Conservation (phyloP, 2,329 filamentous ascomycete genomes). For the Juglanconis oblonga region DNA sequence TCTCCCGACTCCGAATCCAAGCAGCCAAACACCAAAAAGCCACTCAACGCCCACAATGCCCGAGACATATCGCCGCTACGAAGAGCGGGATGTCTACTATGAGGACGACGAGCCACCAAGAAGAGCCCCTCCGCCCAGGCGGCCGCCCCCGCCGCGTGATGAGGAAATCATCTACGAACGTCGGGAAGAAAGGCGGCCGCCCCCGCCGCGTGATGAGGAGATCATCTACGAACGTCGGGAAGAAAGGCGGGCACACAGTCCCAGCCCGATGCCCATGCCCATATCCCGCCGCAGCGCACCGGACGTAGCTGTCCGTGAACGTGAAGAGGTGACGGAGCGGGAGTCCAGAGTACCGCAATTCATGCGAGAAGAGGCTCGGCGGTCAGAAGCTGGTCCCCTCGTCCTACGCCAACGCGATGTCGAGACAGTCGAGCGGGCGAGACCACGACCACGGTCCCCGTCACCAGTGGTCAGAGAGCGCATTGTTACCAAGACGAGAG, state of each 20-base stretch:
- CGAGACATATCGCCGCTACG: constrained; percentile 31
- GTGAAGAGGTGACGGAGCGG: constrained; percentile 38
- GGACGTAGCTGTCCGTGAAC: constrained; percentile 40
- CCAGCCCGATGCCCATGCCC: constrained; percentile 11
- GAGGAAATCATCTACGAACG: constrained; percentile 18
- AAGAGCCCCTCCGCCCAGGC: constrained; percentile 11
- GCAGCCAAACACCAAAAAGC: background rate
- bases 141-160: constrained; percentile 21
- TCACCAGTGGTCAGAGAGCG: constrained; percentile 41
- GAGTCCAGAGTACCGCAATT: constrained; percentile 46
- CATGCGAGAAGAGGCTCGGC: constrained; percentile 48
- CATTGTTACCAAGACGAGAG: constrained; percentile 34
- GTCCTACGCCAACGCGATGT: constrained; percentile 55
- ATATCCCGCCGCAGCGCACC: constrained; percentile 25
- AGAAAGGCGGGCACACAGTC: constrained; percentile 11
- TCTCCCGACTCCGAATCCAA: constrained; percentile 5
- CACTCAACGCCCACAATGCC: constrained; percentile 22
- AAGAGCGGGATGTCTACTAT: constrained; percentile 45
- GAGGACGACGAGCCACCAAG: constrained; percentile 26
- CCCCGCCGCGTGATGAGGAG: constrained; percentile 22
- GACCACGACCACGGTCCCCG: constrained; percentile 43
- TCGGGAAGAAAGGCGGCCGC: constrained; percentile 15
- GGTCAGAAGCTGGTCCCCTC: constrained; percentile 47
- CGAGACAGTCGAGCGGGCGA: constrained; percentile 49
- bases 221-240: constrained; percentile 17